These are phyloP conservation scores for Aureobasidium sp. DNA, from an alignment of 2,329 filamentous ascomycete species.

Conservation along the genomic window DNA sequence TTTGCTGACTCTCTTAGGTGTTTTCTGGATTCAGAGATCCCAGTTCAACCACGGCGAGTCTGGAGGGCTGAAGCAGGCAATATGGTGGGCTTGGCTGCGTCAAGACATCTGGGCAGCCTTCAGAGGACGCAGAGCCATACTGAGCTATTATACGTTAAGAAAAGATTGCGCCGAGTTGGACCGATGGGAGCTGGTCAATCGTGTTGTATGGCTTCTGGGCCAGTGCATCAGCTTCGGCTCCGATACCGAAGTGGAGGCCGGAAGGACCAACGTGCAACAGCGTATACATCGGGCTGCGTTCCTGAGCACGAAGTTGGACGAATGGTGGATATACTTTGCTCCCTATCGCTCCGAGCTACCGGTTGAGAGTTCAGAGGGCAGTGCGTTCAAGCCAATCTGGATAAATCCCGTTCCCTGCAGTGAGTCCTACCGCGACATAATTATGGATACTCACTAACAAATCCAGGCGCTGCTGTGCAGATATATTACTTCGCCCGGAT, in stretches of 20 bases:
- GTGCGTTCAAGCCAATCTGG: slow-evolving; percentile 54
- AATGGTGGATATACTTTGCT: slow-evolving; percentile 50
- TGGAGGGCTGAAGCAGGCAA: slow-evolving; percentile 58
- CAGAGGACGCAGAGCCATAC: slow-evolving; percentile 54
- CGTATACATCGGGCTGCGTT: too few relatives aligned
- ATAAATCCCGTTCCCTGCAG: too few relatives aligned
- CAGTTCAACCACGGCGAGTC: slow-evolving; percentile 65
- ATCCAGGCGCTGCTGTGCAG: slow-evolving; percentile 51
- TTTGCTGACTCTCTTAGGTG: too few relatives aligned
- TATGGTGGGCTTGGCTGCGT: slow-evolving; percentile 70
- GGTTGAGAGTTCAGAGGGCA: too few relatives aligned
- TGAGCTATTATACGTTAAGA: slow-evolving; percentile 55
- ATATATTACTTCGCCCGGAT: slow-evolving; percentile 56
- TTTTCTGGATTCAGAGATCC: slow-evolving; percentile 67
- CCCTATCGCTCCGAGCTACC: slow-evolving; percentile 43
- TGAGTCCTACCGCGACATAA: too few relatives aligned
- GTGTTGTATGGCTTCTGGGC: slow-evolving; percentile 59
- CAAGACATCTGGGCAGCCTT: slow-evolving; percentile 71
- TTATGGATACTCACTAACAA: too few relatives aligned
- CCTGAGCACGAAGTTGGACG: slow-evolving; percentile 46
- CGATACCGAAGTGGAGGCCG: slow-evolving; percentile 47
- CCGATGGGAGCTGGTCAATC: too few relatives aligned
- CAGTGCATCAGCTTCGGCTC: slow-evolving; percentile 64
- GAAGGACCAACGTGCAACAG: slow-evolving; percentile 44
- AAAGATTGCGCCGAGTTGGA: slow-evolving; percentile 56